Evolutionary conservation across 176 grass and related monocot genomes (phyloP), one percentile per base, ranked within the genome.

Genomic region (Secale cereale): DNA sequence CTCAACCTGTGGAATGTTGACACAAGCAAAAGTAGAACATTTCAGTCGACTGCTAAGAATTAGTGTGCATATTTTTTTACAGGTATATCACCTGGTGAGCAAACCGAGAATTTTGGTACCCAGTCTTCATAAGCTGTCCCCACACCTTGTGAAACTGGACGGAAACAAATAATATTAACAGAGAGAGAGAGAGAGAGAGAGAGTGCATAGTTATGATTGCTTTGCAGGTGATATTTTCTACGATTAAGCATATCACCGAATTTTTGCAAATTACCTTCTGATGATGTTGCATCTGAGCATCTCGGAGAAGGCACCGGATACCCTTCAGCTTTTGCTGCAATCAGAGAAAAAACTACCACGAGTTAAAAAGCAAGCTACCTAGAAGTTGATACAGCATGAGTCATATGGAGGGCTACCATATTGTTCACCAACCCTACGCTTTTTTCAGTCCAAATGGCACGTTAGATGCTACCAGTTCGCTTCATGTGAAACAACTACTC

Each of bases 61-160:
- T 37, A 30, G 9, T 27, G 16, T 8, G 7, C 14, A 4, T 56
- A n/a, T 33, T 16, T 81, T 52, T 76, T 74, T 70, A 46, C 19
- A 50, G 41, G 36, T 20, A 56, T 65, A 32, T 22, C 40, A 98
- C 97, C 97, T 98, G 97, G 92, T 98, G 97, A 78, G 97, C 93
- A 79, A 98, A 98, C 39, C 97, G 86, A n/a, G 97, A 98, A 81
- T 98, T 98, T 78, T 98, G 97, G 79, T 92, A 98, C 30, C 97
- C 97, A 52, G 97, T 98, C 82, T 98, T 98, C 97, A 98, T 98
- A 54, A 98, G 97, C 60, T 98, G 97, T 37, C 97, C 97, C 97
- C 97, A 98, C 27, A 98, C 93, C 70, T 94, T 98, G 61, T 98
- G 97, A 90, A 98, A 98, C 97, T 98, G 59, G 26, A 92, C 41